Conservation (phyloP, 768 basidiomycete species). For the Pleurotus platypus region DNA sequence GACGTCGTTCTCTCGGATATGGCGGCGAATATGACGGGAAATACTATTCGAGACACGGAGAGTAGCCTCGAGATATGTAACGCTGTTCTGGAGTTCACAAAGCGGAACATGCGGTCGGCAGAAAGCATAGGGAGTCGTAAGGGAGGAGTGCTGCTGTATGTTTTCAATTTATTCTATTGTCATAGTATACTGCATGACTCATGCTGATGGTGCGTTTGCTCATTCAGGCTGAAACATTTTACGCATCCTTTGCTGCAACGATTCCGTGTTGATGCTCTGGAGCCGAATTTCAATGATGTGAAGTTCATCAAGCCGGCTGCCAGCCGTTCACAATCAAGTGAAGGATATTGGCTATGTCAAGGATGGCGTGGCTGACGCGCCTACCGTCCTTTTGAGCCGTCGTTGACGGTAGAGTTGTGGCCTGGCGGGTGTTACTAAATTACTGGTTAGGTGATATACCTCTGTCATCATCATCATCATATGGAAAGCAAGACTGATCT, state of each 20-base stretch:
- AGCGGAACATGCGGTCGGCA: slow-evolving; percentile 45
- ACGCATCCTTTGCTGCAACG: slow-evolving; percentile 62
- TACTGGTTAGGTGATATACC: too few species aligned
- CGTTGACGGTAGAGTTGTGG: too few species aligned
- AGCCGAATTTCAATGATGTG: slow-evolving; percentile 64
- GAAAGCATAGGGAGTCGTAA: slow-evolving; percentile 34
- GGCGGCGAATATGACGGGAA: slow-evolving; percentile 82
- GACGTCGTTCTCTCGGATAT: slow-evolving; percentile 90
- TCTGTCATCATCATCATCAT: too few species aligned
- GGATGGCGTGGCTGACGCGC: slow-evolving; percentile 41
- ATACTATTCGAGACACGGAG: slow-evolving; percentile 59
- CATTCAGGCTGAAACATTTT: slow-evolving; percentile 78
- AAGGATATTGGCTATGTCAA: slow-evolving; percentile 84
- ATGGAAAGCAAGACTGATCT: too few species aligned
- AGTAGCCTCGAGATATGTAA: slow-evolving; percentile 69
- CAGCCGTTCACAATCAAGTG: slow-evolving; percentile 72
- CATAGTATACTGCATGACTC: too few species aligned
- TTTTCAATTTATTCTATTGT: slow-evolving; percentile 9
- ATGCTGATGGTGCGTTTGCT: too few species aligned
- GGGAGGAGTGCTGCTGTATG: slow-evolving; percentile 60
- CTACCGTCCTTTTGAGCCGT: too few species aligned
- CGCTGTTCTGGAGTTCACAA: slow-evolving; percentile 69
- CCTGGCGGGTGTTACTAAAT: too few species aligned
- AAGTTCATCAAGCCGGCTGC: slow-evolving; percentile 76
- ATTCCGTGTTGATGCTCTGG: slow-evolving; percentile 60